phyloP scores from a whole-genome alignment of 176 grass and related monocot genomes.

The Canna indica region DNA sequence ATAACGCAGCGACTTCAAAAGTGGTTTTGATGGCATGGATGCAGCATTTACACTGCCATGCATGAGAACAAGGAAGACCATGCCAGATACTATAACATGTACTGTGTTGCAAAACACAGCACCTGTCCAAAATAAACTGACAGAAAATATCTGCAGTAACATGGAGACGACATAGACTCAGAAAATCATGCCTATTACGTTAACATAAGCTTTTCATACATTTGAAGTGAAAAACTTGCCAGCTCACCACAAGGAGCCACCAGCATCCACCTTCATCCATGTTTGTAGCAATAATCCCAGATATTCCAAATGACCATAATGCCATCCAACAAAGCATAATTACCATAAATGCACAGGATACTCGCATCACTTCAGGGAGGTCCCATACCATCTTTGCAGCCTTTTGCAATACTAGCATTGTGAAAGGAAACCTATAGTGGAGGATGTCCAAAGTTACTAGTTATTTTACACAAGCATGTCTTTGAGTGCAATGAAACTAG shows the following conservation, averaged over 20 bases:
- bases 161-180: not conserved
- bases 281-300: slow-evolving; percentile 64
- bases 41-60: slow-evolving; percentile 58
- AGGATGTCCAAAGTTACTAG: not conserved
- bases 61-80: slow-evolving; percentile 94
- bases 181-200: not conserved
- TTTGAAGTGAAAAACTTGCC: slow-evolving; percentile 56
- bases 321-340: slow-evolving; percentile 92
- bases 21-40: slow-evolving; percentile 79
- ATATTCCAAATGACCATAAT: slow-evolving; percentile 90
- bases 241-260: slow-evolving; percentile 99
- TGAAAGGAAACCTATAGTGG: slow-evolving; percentile 86
- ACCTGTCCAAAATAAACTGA: slow-evolving; percentile 97
- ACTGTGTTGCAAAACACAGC: slow-evolving; percentile 95
- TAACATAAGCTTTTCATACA: slow-evolving; percentile 3
- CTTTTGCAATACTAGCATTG: slow-evolving; percentile 89
- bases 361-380: slow-evolving; percentile 65
- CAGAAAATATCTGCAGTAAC: slow-evolving; percentile 59
- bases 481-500: not conserved
- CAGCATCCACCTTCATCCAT: slow-evolving; percentile 75
- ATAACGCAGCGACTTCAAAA: slow-evolving; percentile 61
- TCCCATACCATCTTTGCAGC: slow-evolving; percentile 82
- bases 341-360: slow-evolving; percentile 73
- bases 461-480: not conserved
- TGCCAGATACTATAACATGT: slow-evolving; percentile 92